Percentiles rank a stretch among this genome's conserved stretches.
Evolutionary conservation across 139 green algal species (phyloP).

Genomic region (Micractinium conductrix): DNA sequence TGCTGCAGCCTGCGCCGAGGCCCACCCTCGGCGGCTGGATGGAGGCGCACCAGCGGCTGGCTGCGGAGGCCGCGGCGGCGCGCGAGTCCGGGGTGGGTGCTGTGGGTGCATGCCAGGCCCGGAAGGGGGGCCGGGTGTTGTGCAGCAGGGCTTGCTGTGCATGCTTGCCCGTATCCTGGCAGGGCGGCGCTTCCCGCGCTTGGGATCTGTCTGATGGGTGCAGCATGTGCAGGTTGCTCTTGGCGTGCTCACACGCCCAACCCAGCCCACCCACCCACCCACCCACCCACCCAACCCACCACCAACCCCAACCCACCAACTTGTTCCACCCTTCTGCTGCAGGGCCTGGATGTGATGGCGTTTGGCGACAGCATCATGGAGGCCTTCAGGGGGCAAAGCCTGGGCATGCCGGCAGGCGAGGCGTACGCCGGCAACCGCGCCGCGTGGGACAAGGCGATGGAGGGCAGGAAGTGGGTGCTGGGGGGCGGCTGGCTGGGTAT

Average conservation of each 20-base stretch:
- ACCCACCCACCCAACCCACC: no score
- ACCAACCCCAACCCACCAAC: no score
- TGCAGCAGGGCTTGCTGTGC: not conserved
- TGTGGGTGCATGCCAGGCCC: not conserved
- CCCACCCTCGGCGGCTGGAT: not conserved
- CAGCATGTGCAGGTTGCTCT: no score
- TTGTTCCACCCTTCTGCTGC: not conserved
- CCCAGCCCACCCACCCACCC: no score
- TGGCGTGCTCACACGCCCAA: no score
- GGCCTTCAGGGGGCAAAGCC: not conserved
- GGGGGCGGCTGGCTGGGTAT: no score
- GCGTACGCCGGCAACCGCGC: not conserved
- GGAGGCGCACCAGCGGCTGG: not conserved
- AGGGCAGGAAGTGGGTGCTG: not conserved
- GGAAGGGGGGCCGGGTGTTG: not conserved
- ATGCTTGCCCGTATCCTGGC: not conserved
- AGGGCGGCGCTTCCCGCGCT: no score
- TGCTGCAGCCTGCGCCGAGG: not conserved
- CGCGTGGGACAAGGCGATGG: not conserved
- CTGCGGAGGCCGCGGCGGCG: not conserved
- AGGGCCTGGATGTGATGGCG: not conserved
- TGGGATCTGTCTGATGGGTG: no score
- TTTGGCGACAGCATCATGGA: conserved; percentile 29
- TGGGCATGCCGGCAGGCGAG: not conserved
- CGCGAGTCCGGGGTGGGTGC: not conserved